These are phyloP conservation scores for Candida yuanshanica DNA, from an alignment of 805 yeast species.

Conservation along the genomic window DNA sequence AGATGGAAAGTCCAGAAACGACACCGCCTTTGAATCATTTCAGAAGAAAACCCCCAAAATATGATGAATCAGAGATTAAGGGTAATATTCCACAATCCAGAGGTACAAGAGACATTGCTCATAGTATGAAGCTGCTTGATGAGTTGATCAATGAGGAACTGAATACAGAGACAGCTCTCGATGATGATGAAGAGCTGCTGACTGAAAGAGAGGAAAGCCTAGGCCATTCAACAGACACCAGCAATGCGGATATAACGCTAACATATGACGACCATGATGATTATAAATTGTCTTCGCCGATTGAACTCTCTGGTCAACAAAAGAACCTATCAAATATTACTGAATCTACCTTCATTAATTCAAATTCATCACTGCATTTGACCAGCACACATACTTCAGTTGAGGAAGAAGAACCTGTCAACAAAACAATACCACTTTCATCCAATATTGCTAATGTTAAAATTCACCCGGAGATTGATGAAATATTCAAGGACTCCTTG, in stretches of 20 bases:
- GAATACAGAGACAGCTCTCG: slow-evolving; percentile 11
- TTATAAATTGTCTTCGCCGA: slow-evolving; percentile 18
- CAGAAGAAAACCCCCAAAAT: slow-evolving; percentile 11
- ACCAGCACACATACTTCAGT: slow-evolving; percentile 12
- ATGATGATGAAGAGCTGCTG: slow-evolving; percentile 10
- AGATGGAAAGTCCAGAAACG: slow-evolving; percentile 34
- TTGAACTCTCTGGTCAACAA: slow-evolving; percentile 7
- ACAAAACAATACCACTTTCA: too few relatives aligned
- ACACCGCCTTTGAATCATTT: slow-evolving; percentile 16
- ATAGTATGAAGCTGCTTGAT: slow-evolving; percentile 31
- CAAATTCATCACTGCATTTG: slow-evolving; percentile 18
- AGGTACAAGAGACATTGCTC: slow-evolving; percentile 36
- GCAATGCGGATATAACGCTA: not conserved
- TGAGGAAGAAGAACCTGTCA: slow-evolving; percentile 5
- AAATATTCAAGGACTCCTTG: slow-evolving; percentile 53
- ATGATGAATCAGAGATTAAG: slow-evolving; percentile 12
- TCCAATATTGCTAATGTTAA: too few relatives aligned
- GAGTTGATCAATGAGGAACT: slow-evolving; percentile 24
- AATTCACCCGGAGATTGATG: slow-evolving; percentile 43
- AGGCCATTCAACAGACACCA: not conserved
- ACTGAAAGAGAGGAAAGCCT: slow-evolving; percentile 7
- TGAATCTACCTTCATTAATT: slow-evolving; percentile 21
- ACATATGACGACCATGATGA: slow-evolving; percentile 8
- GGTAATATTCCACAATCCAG: slow-evolving; percentile 34
- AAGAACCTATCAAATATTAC: slow-evolving; percentile 18